Evolutionary conservation across 495 filamentous ascomycete genomes (phyloP).

Genomic region (Halenospora varia): DNA sequence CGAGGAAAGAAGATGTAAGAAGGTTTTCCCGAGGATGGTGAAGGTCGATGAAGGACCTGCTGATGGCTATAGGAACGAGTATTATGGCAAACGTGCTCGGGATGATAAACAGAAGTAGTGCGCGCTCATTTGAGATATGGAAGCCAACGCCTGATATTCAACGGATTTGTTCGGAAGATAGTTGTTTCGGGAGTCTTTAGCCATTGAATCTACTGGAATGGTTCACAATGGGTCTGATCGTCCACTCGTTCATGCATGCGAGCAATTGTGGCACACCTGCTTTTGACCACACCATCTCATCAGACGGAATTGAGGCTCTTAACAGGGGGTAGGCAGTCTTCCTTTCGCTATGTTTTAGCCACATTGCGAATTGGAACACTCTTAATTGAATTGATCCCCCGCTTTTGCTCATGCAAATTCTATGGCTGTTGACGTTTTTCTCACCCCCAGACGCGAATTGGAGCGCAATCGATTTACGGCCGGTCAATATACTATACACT

Average conservation of each 20-base stretch:
- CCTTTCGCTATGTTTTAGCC: background rate
- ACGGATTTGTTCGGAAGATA: too few species aligned
- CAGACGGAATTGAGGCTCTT: background rate
- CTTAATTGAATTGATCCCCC: background rate
- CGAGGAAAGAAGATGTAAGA: conserved; percentile 13
- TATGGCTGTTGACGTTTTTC: background rate
- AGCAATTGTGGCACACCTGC: background rate
- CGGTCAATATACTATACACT: too few species aligned
- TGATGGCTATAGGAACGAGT: conserved; percentile 13
- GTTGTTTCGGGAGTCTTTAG: background rate
- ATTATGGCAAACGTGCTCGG: conserved; percentile 6
- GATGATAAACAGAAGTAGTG: conserved; percentile 11
- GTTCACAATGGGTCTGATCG: background rate
- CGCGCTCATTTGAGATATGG: background rate
- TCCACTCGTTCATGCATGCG: background rate
- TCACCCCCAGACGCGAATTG: too few species aligned
- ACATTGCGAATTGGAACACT: background rate
- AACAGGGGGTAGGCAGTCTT: background rate
- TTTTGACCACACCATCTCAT: background rate
- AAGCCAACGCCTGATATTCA: background rate
- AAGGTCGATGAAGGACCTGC: background rate
- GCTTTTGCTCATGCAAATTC: background rate
- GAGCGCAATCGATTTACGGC: too few species aligned
- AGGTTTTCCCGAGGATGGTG: background rate
- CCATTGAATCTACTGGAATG: background rate